These are phyloP conservation scores for Termitomyces sp. DNA, from an alignment of 768 basidiomycete species.

Conservation along the genomic window DNA sequence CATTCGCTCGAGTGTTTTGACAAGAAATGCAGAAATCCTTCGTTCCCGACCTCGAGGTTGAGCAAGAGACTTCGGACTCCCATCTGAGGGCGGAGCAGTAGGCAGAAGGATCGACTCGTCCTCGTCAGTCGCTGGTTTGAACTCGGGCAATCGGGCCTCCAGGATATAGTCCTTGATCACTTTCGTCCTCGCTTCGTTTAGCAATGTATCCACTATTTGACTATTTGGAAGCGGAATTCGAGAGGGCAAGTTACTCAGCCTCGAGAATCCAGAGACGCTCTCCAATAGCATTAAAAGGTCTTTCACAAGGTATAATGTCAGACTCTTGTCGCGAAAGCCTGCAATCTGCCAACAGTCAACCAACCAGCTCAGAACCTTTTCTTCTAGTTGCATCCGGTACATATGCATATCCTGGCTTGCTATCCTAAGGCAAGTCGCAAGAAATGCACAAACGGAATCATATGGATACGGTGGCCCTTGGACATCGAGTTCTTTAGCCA, in stretches of 20 bases:
- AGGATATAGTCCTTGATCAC: conserved; percentile 72
- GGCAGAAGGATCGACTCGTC: background rate
- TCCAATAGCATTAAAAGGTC: conserved; percentile 67
- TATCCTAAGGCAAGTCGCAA: conserved; percentile 63
- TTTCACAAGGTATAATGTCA: conserved; percentile 49
- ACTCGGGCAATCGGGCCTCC: conserved; percentile 53
- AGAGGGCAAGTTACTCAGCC: conserved; percentile 41
- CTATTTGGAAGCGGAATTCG: conserved; percentile 67
- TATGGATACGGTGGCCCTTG: conserved; percentile 87
- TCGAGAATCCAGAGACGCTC: conserved; percentile 55
- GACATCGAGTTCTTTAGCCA: conserved; percentile 81
- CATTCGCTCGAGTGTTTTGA: conserved; percentile 57
- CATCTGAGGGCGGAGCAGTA: background rate
- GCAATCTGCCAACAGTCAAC: conserved; percentile 61
- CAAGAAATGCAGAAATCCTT: conserved; percentile 57
- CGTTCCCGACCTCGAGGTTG: conserved; percentile 57
- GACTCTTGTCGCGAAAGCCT: conserved; percentile 31
- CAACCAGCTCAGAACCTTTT: conserved; percentile 83
- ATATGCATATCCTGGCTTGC: conserved; percentile 80
- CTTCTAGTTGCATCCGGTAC: conserved; percentile 82
- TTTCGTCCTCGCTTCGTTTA: conserved; percentile 53
- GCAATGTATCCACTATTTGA: conserved; percentile 54
- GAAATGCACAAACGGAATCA: conserved; percentile 87
- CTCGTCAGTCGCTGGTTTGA: conserved; percentile 15
- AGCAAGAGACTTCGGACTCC: conserved; percentile 29